Evolutionary conservation across 352 stramenopile genomes (phyloP), one percentile per base, ranked within the genome.

Genomic region (Pythium coloratum): DNA sequence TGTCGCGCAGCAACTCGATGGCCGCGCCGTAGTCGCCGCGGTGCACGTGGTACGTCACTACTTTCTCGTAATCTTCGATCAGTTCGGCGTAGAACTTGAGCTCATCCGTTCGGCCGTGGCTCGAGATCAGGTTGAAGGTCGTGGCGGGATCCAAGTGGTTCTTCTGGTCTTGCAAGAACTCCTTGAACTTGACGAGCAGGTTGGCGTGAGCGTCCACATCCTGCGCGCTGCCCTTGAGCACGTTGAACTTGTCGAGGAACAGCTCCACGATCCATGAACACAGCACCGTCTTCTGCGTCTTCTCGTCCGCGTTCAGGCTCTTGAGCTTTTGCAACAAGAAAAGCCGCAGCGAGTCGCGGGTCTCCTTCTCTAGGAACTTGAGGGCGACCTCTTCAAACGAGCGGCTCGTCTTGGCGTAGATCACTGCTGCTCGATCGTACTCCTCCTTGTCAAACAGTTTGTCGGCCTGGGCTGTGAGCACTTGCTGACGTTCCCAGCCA

Each of bases 21-120:
- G 92, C 90, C 3, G 88, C 86, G 9, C 80, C 84, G 62, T 98
- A 97, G 55, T 97, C 91, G 9, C 90, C 89, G 5, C 89, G 89
- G 55, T 96, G 80, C 53, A 97, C 88, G 70, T 98, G 92, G 64
- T 97, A 97, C 40, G 89, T 96, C 49, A 98, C 84, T 5, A 98
- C 90, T 57, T 96, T 94, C 55, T 98, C 93, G 62, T 97, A 97
- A 70, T 98, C 93, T 67, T 97, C 92, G 55, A 97, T 98, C 9
- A 98, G 74, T 32, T 85, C 94, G 8, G 93, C 93, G 56, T 96
- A 98, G 55, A 97, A 97, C 26, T 98, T 82, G 34, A 97, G 78
- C 50, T 98, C 92, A 71, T 97, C 88, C 2, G 89, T 90, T 56
- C 92, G 87, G n/a, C 94, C 94, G 66, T 98, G 93, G 30, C 86